Evolutionary conservation across 1,284 basidiomycete genomes (phyloP).

Genomic region (Takashimella koratensis): DNA sequence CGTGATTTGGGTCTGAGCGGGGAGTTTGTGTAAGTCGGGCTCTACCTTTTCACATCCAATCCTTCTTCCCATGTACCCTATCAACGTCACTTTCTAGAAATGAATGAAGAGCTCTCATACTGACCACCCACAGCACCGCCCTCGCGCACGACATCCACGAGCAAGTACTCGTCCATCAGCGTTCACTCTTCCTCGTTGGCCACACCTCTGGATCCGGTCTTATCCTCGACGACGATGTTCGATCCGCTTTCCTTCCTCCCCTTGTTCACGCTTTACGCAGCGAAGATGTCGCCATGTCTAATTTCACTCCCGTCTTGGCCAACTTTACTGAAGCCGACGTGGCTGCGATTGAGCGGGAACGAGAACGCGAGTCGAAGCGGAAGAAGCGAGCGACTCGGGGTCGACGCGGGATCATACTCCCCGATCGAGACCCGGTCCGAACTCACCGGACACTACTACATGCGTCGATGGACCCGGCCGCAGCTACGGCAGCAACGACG

Average conservation of each 20-base stretch:
- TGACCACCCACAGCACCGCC: conserved; percentile 63
- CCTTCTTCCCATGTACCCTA: not conserved
- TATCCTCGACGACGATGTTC: conserved; percentile 87
- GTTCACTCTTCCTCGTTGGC: conserved; percentile 86
- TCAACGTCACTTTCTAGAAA: too few relatives aligned
- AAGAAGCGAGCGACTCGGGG: conserved; percentile 79
- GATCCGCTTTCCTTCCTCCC: conserved; percentile 79
- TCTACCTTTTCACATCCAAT: not conserved
- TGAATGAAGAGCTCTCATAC: not conserved
- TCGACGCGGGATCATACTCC: conserved; percentile 79
- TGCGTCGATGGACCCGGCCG: conserved; percentile 36
- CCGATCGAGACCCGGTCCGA: conserved; percentile 88
- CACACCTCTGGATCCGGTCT: conserved; percentile 75
- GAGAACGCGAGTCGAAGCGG: conserved; percentile 84
- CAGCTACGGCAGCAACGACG: conserved; percentile 23
- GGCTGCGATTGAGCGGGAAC: conserved; percentile 82
- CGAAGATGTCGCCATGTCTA: conserved; percentile 64
- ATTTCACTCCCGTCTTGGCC: conserved; percentile 83
- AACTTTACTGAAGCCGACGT: conserved; percentile 86
- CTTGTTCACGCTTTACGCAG: conserved; percentile 61
- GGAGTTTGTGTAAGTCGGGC: conserved; percentile 76
- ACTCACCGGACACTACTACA: conserved; percentile 80
- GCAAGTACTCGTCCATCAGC: conserved; percentile 87
- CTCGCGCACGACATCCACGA: conserved; percentile 95
- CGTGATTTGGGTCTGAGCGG: conserved; percentile 84